Conservation (phyloP, 176 grass and related monocot species). For the Avena sativa region DNA sequence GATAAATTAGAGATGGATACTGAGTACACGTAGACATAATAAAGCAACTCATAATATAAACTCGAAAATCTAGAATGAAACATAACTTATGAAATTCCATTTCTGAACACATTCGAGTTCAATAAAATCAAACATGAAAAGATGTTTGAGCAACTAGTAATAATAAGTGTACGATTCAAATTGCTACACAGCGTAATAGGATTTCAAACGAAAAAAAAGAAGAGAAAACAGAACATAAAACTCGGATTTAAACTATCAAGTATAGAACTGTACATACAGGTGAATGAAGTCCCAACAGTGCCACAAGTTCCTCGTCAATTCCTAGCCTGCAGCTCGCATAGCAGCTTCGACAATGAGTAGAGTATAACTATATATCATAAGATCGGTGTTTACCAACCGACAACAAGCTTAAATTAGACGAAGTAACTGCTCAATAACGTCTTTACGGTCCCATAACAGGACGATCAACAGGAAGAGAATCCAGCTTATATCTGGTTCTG, state of each 20-base stretch:
- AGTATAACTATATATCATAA: too few relatives aligned
- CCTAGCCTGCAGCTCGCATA: slow-evolving; percentile 61
- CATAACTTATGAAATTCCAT: background rate
- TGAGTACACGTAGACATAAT: background rate
- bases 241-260: background rate
- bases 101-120: background rate
- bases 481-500: background rate
- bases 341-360: background rate
- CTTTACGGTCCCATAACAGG: background rate
- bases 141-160: background rate
- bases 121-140: slow-evolving; percentile 25
- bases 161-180: background rate
- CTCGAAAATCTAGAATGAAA: background rate
- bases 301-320: slow-evolving; percentile 93
- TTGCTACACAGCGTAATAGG: background rate
- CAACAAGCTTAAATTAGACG: slow-evolving; percentile 38
- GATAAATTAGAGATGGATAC: background rate
- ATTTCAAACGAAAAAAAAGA: background rate
- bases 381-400: too few relatives aligned
- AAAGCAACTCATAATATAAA: background rate
- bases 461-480: background rate
- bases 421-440: background rate
- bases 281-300: slow-evolving; percentile 72
- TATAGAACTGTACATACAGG: slow-evolving; percentile 56
- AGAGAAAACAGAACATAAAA: background rate